Evolutionary conservation across 1,284 basidiomycete species (phyloP).

Genomic region (Boletus sp.): DNA sequence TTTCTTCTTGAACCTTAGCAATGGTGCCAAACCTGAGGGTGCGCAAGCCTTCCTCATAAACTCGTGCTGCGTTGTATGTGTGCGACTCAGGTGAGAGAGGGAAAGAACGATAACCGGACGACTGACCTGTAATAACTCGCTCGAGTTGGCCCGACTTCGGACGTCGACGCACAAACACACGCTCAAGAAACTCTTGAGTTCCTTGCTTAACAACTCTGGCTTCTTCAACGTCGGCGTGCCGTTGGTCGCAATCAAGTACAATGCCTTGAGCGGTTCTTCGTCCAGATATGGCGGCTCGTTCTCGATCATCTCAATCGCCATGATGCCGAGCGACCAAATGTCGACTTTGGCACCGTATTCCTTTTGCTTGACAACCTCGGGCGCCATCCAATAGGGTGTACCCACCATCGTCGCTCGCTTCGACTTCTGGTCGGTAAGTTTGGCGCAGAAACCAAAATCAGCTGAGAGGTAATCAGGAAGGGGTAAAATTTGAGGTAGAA

Average conservation of each 20-base stretch:
- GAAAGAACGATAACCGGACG: not conserved
- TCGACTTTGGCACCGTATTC: slow-evolving; percentile 99
- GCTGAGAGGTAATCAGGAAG: slow-evolving; percentile 51
- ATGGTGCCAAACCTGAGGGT: slow-evolving; percentile 78
- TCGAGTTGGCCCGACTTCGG: slow-evolving; percentile 90
- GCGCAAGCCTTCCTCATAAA: slow-evolving; percentile 90
- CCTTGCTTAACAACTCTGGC: slow-evolving; percentile 89
- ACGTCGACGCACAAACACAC: slow-evolving; percentile 98
- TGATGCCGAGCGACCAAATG: slow-evolving; percentile 98
- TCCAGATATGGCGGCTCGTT: slow-evolving; percentile 98
- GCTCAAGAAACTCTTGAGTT: slow-evolving; percentile 94
- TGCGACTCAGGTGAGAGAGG: not conserved
- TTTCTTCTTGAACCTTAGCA: slow-evolving; percentile 74
- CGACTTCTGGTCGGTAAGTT: slow-evolving; percentile 96
- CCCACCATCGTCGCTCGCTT: slow-evolving; percentile 99
- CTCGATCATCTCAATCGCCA: slow-evolving; percentile 99
- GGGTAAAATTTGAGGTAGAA: not conserved
- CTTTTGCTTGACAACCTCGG: slow-evolving; percentile 99
- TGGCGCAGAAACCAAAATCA: slow-evolving; percentile 98
- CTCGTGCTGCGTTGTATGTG: slow-evolving; percentile 66
- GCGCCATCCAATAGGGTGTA: slow-evolving; percentile 99
- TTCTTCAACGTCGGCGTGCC: slow-evolving; percentile 98
- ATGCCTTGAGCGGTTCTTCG: slow-evolving; percentile 95
- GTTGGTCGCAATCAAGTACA: slow-evolving; percentile 98
- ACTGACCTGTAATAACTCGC: slow-evolving; percentile 87